Conservation (phyloP, 257 asterid species). For the Vinca minor region DNA sequence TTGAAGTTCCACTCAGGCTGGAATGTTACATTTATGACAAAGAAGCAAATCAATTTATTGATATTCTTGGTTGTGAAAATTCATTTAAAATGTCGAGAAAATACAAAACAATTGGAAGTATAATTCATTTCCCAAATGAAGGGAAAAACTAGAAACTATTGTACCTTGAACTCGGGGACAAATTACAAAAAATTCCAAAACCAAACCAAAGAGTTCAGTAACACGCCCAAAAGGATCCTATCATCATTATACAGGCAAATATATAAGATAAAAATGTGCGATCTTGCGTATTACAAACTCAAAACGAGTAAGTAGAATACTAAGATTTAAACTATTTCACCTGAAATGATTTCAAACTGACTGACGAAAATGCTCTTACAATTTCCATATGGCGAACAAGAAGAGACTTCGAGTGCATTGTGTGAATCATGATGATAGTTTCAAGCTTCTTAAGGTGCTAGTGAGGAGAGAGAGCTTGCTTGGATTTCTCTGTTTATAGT, state of each 20-base stretch:
- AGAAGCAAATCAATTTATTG: background rate
- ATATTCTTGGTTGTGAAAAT: background rate
- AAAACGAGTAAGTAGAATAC: background rate
- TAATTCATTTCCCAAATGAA: background rate
- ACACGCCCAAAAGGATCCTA: background rate
- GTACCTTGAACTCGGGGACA: too few species aligned
- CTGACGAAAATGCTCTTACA: background rate
- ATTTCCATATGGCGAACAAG: background rate
- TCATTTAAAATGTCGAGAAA: background rate
- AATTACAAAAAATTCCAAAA: background rate
- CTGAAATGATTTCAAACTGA: background rate
- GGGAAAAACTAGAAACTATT: background rate
- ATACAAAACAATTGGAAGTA: background rate
- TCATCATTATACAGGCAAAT: background rate
- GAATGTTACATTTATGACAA: too few species aligned
- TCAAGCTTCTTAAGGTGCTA: constrained; percentile 57
- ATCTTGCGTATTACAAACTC: background rate
- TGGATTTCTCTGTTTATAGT: constrained; percentile 59
- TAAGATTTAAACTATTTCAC: background rate
- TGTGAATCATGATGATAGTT: constrained; percentile 31
- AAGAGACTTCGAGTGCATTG: background rate
- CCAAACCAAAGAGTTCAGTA: background rate
- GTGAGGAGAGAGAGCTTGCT: constrained; percentile 43
- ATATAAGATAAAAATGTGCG: background rate
- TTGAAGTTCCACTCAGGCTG: too few species aligned